These are phyloP conservation scores for Sclerotiophoma versabilis DNA, from an alignment of 2,329 filamentous ascomycete genomes.

Conservation along the genomic window DNA sequence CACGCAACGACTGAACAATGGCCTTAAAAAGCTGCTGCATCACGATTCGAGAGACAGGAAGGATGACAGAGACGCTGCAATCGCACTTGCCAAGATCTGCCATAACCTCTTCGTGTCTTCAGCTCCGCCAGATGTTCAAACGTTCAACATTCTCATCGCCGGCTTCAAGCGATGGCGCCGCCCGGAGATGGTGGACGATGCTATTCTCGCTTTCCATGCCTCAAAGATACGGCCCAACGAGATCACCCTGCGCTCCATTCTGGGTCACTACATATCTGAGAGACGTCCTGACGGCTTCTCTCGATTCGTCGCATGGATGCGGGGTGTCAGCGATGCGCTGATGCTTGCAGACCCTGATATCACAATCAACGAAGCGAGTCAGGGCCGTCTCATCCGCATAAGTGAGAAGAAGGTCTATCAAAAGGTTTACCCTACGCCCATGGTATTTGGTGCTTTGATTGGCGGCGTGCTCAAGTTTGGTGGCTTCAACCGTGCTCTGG, in stretches of 20 bases:
- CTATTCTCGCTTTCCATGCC: slow-evolving; percentile 43
- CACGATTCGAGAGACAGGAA: slow-evolving; percentile 21
- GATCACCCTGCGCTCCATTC: slow-evolving; percentile 50
- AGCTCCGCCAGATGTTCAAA: slow-evolving; percentile 69
- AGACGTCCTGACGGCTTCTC: slow-evolving; percentile 45
- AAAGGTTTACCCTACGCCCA: slow-evolving; percentile 53
- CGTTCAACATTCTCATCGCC: slow-evolving; percentile 74
- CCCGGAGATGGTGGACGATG: slow-evolving; percentile 32
- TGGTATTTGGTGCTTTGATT: slow-evolving; percentile 53
- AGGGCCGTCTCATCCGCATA: slow-evolving; percentile 35
- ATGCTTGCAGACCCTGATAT: slow-evolving; percentile 51
- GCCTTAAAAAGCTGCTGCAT: slow-evolving; percentile 34
- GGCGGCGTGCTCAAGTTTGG: slow-evolving; percentile 53
- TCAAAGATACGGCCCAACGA: slow-evolving; percentile 57
- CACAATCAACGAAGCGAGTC: slow-evolving; percentile 42
- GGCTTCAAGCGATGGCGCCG: slow-evolving; percentile 58
- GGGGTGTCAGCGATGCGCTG: slow-evolving; percentile 49
- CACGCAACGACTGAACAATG: slow-evolving; percentile 39
- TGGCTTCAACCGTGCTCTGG: slow-evolving; percentile 53
- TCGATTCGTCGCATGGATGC: slow-evolving; percentile 52
- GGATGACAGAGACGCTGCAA: slow-evolving; percentile 19
- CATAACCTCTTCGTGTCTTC: slow-evolving; percentile 72
- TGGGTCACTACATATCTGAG: slow-evolving; percentile 50
- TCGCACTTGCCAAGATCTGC: slow-evolving; percentile 50
- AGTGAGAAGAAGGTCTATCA: slow-evolving; percentile 48